Evolutionary conservation across 768 basidiomycete species (phyloP), one percentile per base, ranked within the genome.

Genomic region (Lentinula detonsa): DNA sequence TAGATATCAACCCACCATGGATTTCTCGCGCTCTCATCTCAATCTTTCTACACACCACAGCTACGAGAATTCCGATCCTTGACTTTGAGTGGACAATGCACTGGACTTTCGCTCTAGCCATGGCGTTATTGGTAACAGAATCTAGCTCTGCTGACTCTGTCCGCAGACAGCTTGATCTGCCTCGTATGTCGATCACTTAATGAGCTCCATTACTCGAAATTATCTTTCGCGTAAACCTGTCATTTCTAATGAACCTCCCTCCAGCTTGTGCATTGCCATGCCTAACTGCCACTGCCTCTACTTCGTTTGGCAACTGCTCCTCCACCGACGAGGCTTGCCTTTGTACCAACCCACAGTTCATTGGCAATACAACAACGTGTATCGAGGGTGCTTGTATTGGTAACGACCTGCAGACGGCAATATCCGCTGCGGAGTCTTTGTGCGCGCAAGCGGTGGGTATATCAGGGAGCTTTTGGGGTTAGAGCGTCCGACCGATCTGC

Each of bases 191-290:
- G 5, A 21, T 7, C 31, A 11, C 10, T 28, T 28, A 10, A 33
- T 13, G 13, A 33, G 13, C 13, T 15, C 2, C 48, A 50, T 39
- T 8, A 50, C 9, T 7, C 48, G 18, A 8, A 9, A 10, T 15
- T 23, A 23, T 21, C 5, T 23, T 5, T 21, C 10, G 6, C 21
- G 1, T 28, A 34, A 16, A 9, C 33, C 11, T 23, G 1, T 4
- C 34, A 9, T 39, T n/a, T 34, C 37, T 53, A 34, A 28, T 15
- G 3, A 18, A 28, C 18, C 21, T n/a, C 18, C 15, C 23, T 56
- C 21, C 15, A 89, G 87, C 45, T 56, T 90, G 88, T 66, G 79
- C 84, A 2, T 11, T 16, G 0, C 0, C 69, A 15, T 91, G 89
- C 71, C 64, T 88, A 6, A 53, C 70, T 16, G 13, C 42, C 34